phyloP scores from a whole-genome alignment of 2,329 filamentous ascomycete species.

The Meredithiella fracta region DNA sequence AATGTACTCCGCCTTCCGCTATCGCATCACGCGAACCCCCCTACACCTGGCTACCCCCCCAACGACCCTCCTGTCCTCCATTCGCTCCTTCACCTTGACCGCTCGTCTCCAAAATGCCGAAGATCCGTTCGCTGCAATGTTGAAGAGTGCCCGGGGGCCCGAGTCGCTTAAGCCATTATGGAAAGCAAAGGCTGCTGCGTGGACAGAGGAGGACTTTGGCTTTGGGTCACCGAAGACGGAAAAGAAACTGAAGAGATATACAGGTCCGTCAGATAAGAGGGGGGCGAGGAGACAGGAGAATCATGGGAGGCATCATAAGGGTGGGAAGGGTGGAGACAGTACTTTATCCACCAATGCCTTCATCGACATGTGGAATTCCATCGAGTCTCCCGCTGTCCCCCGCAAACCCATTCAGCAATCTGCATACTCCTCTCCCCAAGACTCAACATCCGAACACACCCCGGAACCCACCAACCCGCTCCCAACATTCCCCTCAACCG shows the following conservation, averaged over 20 bases:
- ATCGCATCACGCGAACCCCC: slow-evolving; percentile 1
- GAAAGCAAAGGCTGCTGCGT: neutral
- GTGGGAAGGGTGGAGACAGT: too few species aligned
- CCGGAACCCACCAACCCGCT: too few species aligned
- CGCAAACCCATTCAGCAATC: too few species aligned
- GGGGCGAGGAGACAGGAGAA: neutral
- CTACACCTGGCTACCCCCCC: neutral
- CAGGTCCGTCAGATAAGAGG: neutral
- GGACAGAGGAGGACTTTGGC: slow-evolving; percentile 13
- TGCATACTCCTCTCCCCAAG: too few species aligned
- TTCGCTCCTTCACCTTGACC: neutral
- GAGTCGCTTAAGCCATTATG: slow-evolving; percentile 1
- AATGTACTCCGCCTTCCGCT: slow-evolving; percentile 11
- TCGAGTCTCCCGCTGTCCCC: too few species aligned
- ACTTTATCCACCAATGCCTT: too few species aligned
- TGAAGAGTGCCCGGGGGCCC: slow-evolving; percentile 1
- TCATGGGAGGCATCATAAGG: too few species aligned
- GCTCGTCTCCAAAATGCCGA: neutral
- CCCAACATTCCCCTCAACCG: neutral
- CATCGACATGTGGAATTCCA: too few species aligned
- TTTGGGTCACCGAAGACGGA: neutral
- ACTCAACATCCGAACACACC: too few species aligned
- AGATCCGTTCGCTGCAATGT: slow-evolving; percentile 7
- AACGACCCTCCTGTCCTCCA: neutral
- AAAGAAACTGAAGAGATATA: neutral